A percentile compares a stretch with the other conserved stretches of the same genome.
phyloP scores from a whole-genome alignment of 2,329 filamentous ascomycete species.

The Tolypocladium cylindrosporum region DNA sequence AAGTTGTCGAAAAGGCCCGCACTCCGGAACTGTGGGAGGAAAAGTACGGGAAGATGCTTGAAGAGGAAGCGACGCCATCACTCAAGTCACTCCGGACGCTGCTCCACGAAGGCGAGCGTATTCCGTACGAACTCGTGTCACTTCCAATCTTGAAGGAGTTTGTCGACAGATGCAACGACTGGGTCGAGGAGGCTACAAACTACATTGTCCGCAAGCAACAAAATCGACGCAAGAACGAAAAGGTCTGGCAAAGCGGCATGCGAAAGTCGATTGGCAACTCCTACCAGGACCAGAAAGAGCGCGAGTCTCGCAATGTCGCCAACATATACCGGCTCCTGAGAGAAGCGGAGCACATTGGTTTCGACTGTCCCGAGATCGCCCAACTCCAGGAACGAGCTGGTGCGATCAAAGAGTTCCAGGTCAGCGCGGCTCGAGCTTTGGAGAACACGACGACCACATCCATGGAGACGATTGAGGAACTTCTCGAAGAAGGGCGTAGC shows the following conservation, averaged over 20 bases:
- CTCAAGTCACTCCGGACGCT: slow-evolving; percentile 78
- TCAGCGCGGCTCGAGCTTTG: slow-evolving; percentile 61
- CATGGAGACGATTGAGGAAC: slow-evolving; percentile 71
- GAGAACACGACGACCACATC: slow-evolving; percentile 53
- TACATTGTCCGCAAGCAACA: slow-evolving; percentile 97
- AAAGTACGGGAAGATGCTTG: slow-evolving; percentile 76
- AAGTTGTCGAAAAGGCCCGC: slow-evolving; percentile 75
- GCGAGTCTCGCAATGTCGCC: slow-evolving; percentile 77
- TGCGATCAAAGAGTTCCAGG: slow-evolving; percentile 76
- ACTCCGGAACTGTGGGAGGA: slow-evolving; percentile 84
- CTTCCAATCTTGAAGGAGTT: slow-evolving; percentile 76
- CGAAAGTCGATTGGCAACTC: slow-evolving; percentile 54
- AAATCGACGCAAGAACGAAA: slow-evolving; percentile 91
- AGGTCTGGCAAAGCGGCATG: slow-evolving; percentile 65
- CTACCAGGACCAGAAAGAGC: slow-evolving; percentile 63
- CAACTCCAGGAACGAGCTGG: slow-evolving; percentile 77
- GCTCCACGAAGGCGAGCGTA: slow-evolving; percentile 88
- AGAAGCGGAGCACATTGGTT: slow-evolving; percentile 78
- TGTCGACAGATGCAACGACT: slow-evolving; percentile 93
- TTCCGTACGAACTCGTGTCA: slow-evolving; percentile 79
- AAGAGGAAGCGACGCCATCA: slow-evolving; percentile 74
- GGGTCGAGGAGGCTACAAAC: slow-evolving; percentile 93
- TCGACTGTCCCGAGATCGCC: slow-evolving; percentile 85
- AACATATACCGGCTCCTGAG: slow-evolving; percentile 79
- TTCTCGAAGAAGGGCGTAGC: slow-evolving; percentile 78